Evolutionary conservation across 2,329 filamentous ascomycete species (phyloP), one percentile per base, ranked within the genome.

Genomic region (Chaetoscypha palmicola): DNA sequence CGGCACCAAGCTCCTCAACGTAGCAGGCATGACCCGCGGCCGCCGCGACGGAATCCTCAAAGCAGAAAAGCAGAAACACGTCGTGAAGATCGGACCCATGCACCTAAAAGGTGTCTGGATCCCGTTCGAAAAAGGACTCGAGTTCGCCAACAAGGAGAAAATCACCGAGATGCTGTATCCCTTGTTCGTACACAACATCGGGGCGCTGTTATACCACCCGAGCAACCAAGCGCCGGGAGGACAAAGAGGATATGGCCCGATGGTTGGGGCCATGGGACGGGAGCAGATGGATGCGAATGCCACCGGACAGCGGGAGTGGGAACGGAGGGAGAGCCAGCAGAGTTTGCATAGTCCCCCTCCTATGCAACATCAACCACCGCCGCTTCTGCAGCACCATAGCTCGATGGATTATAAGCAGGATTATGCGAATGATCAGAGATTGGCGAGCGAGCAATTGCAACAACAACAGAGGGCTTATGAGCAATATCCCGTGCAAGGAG

Each of bases 121-220:
- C 58, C 92, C 92, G 1, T 97, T 92, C 59, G 91, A 97, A 56
- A 83, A 91, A 54, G 92, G 91, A 14, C 71, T 97, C 43, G 91
- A 96, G 58, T 97, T 97, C 62, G 92, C 91, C 55, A 97, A 97
- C 72, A 96, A 96, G 73, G 91, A 97, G 67, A 96, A 96, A 69
- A 97, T 97, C 54, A 97, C 91, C 0, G 90, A 96, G 66, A 70
- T 87, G 38, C 71, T 97, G 38, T 97, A 97, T 63, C 91, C 91
- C 33, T 73, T 97, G 31, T 97, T 97, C 63, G 92, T 97, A 21
- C 89, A 96, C 67, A 94, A 97, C 67, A 97, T 97, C 61, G 87
- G 88, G 48, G 84, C 88, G 45, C 72, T 97, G 51, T 77, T 97
- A 38, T 96, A 96, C 65, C 91, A 96, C 63, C 91, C 91, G 0